phyloP scores from a whole-genome alignment of 176 grass and related monocot genomes.

The maize (Zea mays) region DNA sequence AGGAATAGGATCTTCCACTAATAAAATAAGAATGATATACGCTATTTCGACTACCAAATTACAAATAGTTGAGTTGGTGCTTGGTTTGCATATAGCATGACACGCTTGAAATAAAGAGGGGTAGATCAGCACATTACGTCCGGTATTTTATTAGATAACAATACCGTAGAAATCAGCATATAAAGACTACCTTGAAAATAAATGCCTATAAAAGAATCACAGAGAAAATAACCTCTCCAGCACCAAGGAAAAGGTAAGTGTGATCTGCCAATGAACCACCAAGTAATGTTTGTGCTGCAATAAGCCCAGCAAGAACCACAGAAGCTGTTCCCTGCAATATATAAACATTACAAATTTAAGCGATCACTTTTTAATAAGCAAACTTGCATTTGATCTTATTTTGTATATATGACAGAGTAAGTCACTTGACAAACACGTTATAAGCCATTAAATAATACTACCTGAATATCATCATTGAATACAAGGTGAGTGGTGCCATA shows the following conservation, averaged over 20 bases:
- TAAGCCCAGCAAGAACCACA: conserved; percentile 86
- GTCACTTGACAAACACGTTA: conserved; percentile 27
- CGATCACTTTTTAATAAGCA: conserved; percentile 10
- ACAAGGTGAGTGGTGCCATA: conserved; percentile 88
- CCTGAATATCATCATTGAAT: conserved; percentile 99
- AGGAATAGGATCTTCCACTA: conserved; percentile 11
- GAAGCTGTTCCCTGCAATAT: conserved; percentile 82
- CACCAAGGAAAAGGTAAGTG: conserved; percentile 91
- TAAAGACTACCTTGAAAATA: background rate
- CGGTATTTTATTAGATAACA: background rate
- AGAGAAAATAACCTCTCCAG: conserved; percentile 74
- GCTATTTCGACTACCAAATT: conserved; percentile 23
- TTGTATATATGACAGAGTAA: conserved; percentile 20
- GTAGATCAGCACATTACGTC: background rate
- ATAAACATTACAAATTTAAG: conserved; percentile 24
- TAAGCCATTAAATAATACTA: conserved; percentile 34
- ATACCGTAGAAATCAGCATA: background rate
- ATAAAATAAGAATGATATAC: conserved; percentile 1
- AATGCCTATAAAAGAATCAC: background rate
- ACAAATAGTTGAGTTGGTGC: background rate
- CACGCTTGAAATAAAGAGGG: background rate
- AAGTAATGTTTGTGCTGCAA: conserved; percentile 74
- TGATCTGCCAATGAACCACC: conserved; percentile 83
- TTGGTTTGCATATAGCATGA: background rate
- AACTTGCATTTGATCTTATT: conserved; percentile 23